Evolutionary conservation across 164 flowering plant species (phyloP).

Genomic region (Buxus sempervirens): DNA sequence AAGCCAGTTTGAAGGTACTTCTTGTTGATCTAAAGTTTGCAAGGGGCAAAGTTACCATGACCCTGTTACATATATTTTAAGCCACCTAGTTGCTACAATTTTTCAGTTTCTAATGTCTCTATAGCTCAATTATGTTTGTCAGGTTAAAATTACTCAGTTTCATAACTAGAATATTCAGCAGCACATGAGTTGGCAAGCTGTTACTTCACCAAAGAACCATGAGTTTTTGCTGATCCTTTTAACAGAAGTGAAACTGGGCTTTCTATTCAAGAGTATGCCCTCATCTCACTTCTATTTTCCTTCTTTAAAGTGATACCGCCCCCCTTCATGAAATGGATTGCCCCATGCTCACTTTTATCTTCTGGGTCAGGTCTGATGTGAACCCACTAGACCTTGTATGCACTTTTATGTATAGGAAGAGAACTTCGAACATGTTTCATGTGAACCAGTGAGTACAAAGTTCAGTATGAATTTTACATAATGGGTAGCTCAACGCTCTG

Average conservation of each 20-base stretch:
- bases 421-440: too few relatives aligned
- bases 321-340: background rate
- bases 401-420: too few relatives aligned
- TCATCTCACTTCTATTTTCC: background rate
- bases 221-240: background rate
- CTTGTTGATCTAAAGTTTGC: conserved; percentile 71
- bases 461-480: background rate
- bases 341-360: background rate
- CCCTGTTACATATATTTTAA: conserved; percentile 52
- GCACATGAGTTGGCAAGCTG: conserved; percentile 57
- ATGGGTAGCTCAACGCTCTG: background rate
- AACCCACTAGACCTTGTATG: too few relatives aligned
- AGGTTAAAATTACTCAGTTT: conserved; percentile 36
- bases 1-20: conserved; percentile 85
- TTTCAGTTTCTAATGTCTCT: too few relatives aligned
- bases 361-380: background rate
- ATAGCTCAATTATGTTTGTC: too few relatives aligned
- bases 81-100: too few relatives aligned
- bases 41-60: conserved; percentile 83
- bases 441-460: background rate
- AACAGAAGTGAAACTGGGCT: background rate
- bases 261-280: background rate
- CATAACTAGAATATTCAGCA: conserved; percentile 98
- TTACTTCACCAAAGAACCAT: conserved; percentile 30
- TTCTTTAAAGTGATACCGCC: background rate